phyloP scores from a whole-genome alignment of 208 protist genomes.

The Leishmania tropica region DNA sequence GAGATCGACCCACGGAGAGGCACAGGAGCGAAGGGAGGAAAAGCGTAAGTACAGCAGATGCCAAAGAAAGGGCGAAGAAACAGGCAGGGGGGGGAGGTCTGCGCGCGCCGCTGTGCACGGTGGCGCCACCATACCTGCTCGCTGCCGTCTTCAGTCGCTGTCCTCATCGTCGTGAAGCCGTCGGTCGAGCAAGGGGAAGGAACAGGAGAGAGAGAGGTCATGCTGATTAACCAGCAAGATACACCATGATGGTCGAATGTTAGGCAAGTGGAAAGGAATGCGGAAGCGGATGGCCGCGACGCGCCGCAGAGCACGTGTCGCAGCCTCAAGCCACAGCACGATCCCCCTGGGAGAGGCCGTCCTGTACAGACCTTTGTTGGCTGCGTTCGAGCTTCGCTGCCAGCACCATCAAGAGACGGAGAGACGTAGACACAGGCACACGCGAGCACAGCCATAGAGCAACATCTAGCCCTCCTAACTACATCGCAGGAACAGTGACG shows the following conservation, averaged over 20 bases:
- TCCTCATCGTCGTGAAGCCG: not conserved
- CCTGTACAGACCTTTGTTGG: not conserved
- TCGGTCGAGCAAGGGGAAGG: not conserved
- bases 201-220: not conserved
- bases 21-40: not conserved
- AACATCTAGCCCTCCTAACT: conserved; percentile 25
- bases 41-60: not conserved
- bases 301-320: not conserved
- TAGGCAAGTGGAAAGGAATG: not conserved
- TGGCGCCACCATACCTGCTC: not conserved
- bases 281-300: not conserved
- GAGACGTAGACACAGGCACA: not conserved
- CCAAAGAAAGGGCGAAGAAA: not conserved
- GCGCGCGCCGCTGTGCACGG: not conserved
- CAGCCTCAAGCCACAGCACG: not conserved
- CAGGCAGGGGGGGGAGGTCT: not conserved
- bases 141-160: not conserved
- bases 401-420: not conserved
- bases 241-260: not conserved
- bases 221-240: not conserved
- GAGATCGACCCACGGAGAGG: not conserved
- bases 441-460: not conserved
- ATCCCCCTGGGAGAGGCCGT: not conserved
- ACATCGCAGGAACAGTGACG: conserved; percentile 33
- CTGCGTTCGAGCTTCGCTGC: not conserved